Base-by-base conservation (phyloP, 1,139 yeast genomes). In the Hanseniaspora sp. region DNA sequence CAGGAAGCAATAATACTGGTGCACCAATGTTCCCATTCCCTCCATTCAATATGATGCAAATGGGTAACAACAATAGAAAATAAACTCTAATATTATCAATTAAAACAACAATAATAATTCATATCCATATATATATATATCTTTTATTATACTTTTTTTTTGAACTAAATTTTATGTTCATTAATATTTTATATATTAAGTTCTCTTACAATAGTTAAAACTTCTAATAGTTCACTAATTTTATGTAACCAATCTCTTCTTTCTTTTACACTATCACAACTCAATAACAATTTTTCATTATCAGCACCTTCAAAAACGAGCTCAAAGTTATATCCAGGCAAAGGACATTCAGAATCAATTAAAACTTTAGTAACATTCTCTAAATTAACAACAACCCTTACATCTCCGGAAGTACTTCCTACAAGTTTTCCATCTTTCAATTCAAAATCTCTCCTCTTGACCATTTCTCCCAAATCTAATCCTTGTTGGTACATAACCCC, bases 31-130 rank as follows among this genome's bases (percentile, higher is more conserved):
- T 51, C 31, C 45, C 46, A 12, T 51, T 51, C 31, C 45, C 48
- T 7, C 54, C 54, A n/a, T 44, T 51, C 29, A 51, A 51, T n/a
- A 51, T 51, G 54, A 51, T 51, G 54, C 41, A 51, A 30, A 51
- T 51, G 54, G 38, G 23, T 7, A 38, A 46, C n/a, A 17, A 17
- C 7, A 42, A 42, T 23, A 42, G 45, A 29, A 23, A 35, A 41
- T 33, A n/a, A 28, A 13, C 12, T 2, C n/a, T 38, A 3, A n/a
- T 2, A 12, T 38, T 23, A 23, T 23, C 23, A 23, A 23, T 4
- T 23, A 23, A 23, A 23, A n/a, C n/a, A n/a, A n/a, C n/a, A n/a
- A n/a, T n/a, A n/a, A n/a, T n/a, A n/a, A n/a, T n/a, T n/a, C n/a
- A n/a, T n/a, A n/a, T n/a, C n/a, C n/a, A n/a, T n/a, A n/a, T n/a